Evolutionary conservation across 495 filamentous ascomycete species (phyloP).

Genomic region (Aspergillus avenaceus): DNA sequence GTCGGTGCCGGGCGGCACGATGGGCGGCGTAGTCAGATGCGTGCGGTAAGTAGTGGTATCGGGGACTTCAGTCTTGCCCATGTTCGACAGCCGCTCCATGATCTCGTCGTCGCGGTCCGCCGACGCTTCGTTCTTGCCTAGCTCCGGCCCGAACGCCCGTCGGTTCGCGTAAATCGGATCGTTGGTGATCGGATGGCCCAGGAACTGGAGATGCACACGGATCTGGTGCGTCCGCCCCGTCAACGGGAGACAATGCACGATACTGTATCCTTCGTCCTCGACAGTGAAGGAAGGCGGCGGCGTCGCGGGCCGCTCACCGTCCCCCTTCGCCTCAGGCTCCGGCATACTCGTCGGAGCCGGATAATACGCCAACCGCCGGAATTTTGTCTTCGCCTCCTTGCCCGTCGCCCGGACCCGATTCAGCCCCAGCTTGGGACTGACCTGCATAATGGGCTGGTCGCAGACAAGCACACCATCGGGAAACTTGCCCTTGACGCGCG

Average conservation of each 20-base stretch:
- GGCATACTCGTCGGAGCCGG: slow-evolving; percentile 34
- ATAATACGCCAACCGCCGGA: slow-evolving; percentile 85
- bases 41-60: slow-evolving; percentile 78
- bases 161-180: slow-evolving; percentile 97
- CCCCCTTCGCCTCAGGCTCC: slow-evolving; percentile 21
- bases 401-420: slow-evolving; percentile 91
- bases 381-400: slow-evolving; percentile 84
- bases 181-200: slow-evolving; percentile 93
- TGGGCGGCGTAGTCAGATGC: slow-evolving; percentile 39
- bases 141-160: slow-evolving; percentile 76
- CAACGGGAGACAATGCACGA: slow-evolving; percentile 88
- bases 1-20: slow-evolving; percentile 38
- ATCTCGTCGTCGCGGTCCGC: slow-evolving; percentile 81
- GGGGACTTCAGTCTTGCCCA: slow-evolving; percentile 90
- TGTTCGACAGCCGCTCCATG: slow-evolving; percentile 74
- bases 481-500: slow-evolving; percentile 86
- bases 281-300: slow-evolving; percentile 24
- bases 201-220: slow-evolving; percentile 87
- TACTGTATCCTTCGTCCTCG: slow-evolving; percentile 72
- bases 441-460: slow-evolving; percentile 87
- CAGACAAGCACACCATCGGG: slow-evolving; percentile 77
- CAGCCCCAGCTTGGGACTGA: slow-evolving; percentile 90
- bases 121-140: slow-evolving; percentile 65
- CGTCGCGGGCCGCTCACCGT: slow-evolving; percentile 33
- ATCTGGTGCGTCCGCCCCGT: slow-evolving; percentile 95